A percentile compares a stretch with the other conserved stretches of the same genome.
Evolutionary conservation across 805 yeast species (phyloP).

Genomic region (Kodamaea lidongshanica): DNA sequence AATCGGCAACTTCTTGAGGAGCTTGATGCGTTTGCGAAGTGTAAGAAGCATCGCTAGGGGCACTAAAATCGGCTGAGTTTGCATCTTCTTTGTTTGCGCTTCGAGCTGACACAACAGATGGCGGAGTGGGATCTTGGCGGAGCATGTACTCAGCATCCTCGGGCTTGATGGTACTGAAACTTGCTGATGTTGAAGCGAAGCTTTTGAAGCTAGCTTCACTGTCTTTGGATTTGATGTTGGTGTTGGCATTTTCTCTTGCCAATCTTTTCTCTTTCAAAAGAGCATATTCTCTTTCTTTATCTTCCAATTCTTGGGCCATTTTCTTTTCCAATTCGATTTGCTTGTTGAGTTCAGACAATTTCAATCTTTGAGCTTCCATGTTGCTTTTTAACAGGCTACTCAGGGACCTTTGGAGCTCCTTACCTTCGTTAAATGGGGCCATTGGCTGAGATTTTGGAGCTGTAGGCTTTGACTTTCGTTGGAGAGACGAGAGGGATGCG

Average conservation of each 20-base stretch:
- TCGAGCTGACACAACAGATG: too few species aligned
- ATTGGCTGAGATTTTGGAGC: slow-evolving; percentile 13
- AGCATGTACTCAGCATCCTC: too few species aligned
- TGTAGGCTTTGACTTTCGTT: slow-evolving; percentile 10
- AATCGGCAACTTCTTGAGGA: slow-evolving; percentile 1
- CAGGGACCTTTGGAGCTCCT: slow-evolving; percentile 17
- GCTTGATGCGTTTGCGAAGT: too few species aligned
- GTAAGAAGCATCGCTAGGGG: background rate
- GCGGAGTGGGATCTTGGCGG: too few species aligned
- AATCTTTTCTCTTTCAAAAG: slow-evolving; percentile 23
- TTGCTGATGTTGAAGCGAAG: too few species aligned
- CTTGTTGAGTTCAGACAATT: slow-evolving; percentile 23
- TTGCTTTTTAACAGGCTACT: slow-evolving; percentile 16
- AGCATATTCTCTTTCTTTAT: slow-evolving; percentile 31
- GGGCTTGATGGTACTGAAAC: too few species aligned
- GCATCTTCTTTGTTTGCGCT: too few species aligned
- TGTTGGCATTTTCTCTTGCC: slow-evolving; percentile 27
- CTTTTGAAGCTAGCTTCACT: too few species aligned
- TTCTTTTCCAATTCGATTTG: slow-evolving; percentile 36
- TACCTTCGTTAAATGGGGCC: slow-evolving; percentile 16
- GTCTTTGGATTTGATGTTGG: too few species aligned
- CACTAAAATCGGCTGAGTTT: slow-evolving; percentile 1
- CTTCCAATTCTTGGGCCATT: slow-evolving; percentile 33
- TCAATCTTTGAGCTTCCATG: slow-evolving; percentile 21
- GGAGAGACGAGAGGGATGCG: slow-evolving; percentile 22